Evolutionary conservation across 495 filamentous ascomycete genomes (phyloP).

Genomic region (Lichina pygmaea): DNA sequence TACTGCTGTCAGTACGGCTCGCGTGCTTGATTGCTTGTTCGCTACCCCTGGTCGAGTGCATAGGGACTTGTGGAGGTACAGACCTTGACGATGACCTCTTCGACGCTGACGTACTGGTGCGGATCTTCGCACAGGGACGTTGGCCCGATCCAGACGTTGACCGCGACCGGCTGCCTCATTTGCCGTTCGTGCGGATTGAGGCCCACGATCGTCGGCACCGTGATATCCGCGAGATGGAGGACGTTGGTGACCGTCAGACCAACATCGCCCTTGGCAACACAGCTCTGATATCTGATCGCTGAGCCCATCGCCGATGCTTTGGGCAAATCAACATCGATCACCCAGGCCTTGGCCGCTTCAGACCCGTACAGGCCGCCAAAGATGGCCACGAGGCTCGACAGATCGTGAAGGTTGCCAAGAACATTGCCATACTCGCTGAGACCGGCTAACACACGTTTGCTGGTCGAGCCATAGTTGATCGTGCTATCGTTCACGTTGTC

Average conservation of each 20-base stretch:
- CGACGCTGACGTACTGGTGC: conserved; percentile 21
- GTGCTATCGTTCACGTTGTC: conserved; percentile 26
- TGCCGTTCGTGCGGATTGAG: conserved; percentile 29
- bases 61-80: conserved; percentile 2
- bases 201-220: conserved; percentile 30
- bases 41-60: background rate
- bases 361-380: background rate
- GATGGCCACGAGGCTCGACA: background rate
- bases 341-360: conserved; percentile 11
- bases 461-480: conserved; percentile 31
- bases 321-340: conserved; percentile 17
- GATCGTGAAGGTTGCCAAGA: background rate
- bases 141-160: conserved; percentile 24
- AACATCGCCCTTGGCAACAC: background rate
- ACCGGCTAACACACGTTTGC: conserved; percentile 19
- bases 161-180: conserved; percentile 29
- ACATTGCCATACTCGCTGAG: conserved; percentile 8
- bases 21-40: background rate
- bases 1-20: background rate
- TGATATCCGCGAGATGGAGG: conserved; percentile 15
- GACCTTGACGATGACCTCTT: conserved; percentile 24
- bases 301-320: conserved; percentile 24
- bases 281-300: conserved; percentile 13
- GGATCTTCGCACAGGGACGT: conserved; percentile 6
- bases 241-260: conserved; percentile 10